These are phyloP conservation scores for Collybiopsis luxurians DNA, from an alignment of 768 basidiomycete species.

Conservation along the genomic window DNA sequence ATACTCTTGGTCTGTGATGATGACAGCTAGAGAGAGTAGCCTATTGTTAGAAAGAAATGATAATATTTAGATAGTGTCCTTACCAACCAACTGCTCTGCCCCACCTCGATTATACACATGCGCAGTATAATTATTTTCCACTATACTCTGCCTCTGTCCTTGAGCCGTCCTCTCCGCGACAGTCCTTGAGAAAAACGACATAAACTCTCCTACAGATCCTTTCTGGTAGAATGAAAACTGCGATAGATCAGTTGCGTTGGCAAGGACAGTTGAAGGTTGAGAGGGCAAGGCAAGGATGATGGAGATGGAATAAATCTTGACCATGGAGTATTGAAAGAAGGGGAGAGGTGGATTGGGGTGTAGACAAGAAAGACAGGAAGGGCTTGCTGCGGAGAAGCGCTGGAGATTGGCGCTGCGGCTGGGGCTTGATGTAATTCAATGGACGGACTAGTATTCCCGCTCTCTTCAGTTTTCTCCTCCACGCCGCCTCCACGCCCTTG, in stretches of 20 bases:
- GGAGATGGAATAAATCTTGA: conserved; percentile 80
- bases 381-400: no score
- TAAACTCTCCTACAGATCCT: conserved; percentile 85
- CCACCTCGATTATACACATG: conserved; percentile 93
- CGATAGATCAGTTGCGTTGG: conserved; percentile 74
- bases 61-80: conserved; percentile 21
- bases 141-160: conserved; percentile 90
- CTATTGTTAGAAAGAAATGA: background rate
- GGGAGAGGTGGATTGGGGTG: no score
- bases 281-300: conserved; percentile 66
- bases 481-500: no score
- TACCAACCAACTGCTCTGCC: conserved; percentile 80
- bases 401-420: no score
- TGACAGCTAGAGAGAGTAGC: conserved; percentile 68
- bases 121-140: conserved; percentile 90
- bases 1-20: conserved; percentile 95
- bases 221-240: conserved; percentile 94
- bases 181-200: conserved; percentile 92
- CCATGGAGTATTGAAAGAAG: no score
- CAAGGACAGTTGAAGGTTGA: conserved; percentile 61
- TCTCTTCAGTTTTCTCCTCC: no score
- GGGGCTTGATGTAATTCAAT: no score
- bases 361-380: no score
- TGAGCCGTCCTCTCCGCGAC: conserved; percentile 84
- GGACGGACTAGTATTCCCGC: no score